Evolutionary conservation across 768 basidiomycete species (phyloP).

Genomic region (Dendrothele bispora): DNA sequence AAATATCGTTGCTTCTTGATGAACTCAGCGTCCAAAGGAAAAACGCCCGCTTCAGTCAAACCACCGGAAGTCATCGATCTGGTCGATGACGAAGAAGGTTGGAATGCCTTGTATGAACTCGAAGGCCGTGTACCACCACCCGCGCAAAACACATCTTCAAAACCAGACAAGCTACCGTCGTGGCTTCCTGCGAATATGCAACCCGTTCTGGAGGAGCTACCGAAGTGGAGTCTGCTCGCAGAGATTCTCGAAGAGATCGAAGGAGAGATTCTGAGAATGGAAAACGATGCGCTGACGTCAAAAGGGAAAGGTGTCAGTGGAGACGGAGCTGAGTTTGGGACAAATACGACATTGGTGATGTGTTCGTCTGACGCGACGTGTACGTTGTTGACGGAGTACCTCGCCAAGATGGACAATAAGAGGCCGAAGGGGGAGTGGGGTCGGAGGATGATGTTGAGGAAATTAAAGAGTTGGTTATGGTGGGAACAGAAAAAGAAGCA

Average conservation of each 20-base stretch:
- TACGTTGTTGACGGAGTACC: slow-evolving; percentile 74
- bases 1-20: slow-evolving; percentile 5
- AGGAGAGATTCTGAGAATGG: slow-evolving; percentile 71
- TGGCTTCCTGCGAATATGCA: slow-evolving; percentile 82
- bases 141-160: neutral
- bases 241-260: slow-evolving; percentile 92
- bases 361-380: slow-evolving; percentile 77
- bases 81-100: slow-evolving; percentile 66
- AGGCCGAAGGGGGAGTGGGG: slow-evolving; percentile 65
- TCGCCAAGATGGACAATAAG: slow-evolving; percentile 60
- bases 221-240: slow-evolving; percentile 87
- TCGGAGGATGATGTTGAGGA: slow-evolving; percentile 75
- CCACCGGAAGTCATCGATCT: slow-evolving; percentile 36
- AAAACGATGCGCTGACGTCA: no score
- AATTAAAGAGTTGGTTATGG: slow-evolving; percentile 70
- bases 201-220: slow-evolving; percentile 89
- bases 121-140: slow-evolving; percentile 33
- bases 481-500: slow-evolving; percentile 62
- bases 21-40: slow-evolving; percentile 13
- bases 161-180: slow-evolving; percentile 33
- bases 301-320: no score
- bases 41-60: no score
- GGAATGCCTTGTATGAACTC: slow-evolving; percentile 69
- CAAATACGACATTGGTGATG: slow-evolving; percentile 87
- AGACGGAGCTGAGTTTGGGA: slow-evolving; percentile 35